phyloP scores from a whole-genome alignment of 257 asterid genomes.

The Scutellaria baicalensis region DNA sequence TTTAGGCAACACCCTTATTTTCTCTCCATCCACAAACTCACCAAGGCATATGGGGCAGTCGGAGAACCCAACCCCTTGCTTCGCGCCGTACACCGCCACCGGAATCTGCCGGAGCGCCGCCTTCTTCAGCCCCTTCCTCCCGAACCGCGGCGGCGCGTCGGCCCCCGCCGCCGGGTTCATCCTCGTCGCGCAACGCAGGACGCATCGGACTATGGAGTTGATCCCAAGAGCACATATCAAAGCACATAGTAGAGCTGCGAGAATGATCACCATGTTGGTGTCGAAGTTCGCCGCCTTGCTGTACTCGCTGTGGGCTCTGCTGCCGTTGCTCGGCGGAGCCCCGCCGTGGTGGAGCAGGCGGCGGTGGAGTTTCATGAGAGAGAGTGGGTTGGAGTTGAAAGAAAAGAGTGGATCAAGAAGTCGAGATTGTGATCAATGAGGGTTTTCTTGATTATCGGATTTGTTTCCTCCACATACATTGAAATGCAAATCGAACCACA shows the following conservation, averaged over 20 bases:
- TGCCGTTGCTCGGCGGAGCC: constrained; percentile 19
- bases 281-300: constrained; percentile 51
- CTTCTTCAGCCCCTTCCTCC: constrained; percentile 53
- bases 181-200: constrained; percentile 43
- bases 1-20: constrained; percentile 58
- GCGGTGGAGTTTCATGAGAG: constrained; percentile 31
- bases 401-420: not conserved
- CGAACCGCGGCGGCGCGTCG: constrained; percentile 16
- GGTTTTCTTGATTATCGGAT: no score
- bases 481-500: constrained; percentile 42
- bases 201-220: constrained; percentile 51
- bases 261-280: constrained; percentile 64
- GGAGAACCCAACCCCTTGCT: constrained; percentile 25
- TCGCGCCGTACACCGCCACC: constrained; percentile 47
- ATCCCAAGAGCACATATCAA: constrained; percentile 66
- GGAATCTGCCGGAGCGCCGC: constrained; percentile 49
- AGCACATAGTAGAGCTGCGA: constrained; percentile 68
- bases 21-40: constrained; percentile 70
- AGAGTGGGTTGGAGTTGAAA: not conserved
- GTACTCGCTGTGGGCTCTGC: constrained; percentile 25
- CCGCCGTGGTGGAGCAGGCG: constrained; percentile 31
- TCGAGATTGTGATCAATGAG: no score
- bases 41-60: constrained; percentile 79
- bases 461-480: constrained; percentile 13
- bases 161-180: constrained; percentile 14